Conservation (phyloP, 2,329 filamentous ascomycete species). For the Atkinsonella texensis region DNA sequence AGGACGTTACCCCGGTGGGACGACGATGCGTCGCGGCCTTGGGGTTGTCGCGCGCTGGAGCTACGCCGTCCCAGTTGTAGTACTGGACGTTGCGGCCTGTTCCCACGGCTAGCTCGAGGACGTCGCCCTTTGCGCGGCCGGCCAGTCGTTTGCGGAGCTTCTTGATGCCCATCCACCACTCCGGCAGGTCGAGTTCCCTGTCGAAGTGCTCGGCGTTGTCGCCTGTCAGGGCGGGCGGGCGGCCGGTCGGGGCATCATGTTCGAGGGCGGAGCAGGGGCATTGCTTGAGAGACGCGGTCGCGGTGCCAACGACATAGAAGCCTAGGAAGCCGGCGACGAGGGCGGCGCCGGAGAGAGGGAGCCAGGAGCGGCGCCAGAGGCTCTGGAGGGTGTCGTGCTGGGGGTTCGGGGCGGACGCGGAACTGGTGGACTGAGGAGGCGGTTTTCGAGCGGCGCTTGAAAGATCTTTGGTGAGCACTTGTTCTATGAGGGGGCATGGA, state of each 20-base stretch:
- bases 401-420: constrained; percentile 11
- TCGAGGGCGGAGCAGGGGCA: constrained; percentile 17
- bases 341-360: constrained; percentile 34
- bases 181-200: constrained; percentile 42
- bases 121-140: constrained; percentile 37
- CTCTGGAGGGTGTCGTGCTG: constrained; percentile 22
- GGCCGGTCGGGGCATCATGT: constrained; percentile 33
- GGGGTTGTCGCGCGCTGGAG: background rate
- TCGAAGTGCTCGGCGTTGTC: constrained; percentile 45
- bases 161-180: constrained; percentile 44
- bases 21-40: too few relatives aligned
- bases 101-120: constrained; percentile 51
- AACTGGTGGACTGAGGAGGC: background rate
- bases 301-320: constrained; percentile 32
- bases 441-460: background rate
- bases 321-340: constrained; percentile 33
- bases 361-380: constrained; percentile 27
- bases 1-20: constrained; percentile 32
- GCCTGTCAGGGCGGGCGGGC: constrained; percentile 32
- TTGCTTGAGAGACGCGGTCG: constrained; percentile 22
- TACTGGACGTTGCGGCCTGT: constrained; percentile 49
- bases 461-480: background rate
- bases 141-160: constrained; percentile 37
- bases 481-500: background rate
- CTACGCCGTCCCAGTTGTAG: constrained; percentile 42